A percentile compares a stretch with the other conserved stretches of the same genome.
Evolutionary conservation across 169 alveolate species (phyloP).

Genomic region (Plasmodium adleri): DNA sequence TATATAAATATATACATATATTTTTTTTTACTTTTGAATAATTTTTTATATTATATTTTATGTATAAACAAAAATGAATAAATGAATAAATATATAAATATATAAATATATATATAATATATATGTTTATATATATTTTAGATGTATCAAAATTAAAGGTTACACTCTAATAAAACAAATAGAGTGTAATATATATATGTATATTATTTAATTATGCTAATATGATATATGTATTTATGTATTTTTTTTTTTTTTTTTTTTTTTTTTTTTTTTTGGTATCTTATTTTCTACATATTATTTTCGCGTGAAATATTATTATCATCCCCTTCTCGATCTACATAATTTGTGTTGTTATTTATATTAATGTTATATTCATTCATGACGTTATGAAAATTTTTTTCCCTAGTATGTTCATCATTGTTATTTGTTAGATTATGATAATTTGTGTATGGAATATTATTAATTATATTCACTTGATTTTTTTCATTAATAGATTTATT

Average conservation of each 20-base stretch:
- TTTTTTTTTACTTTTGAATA: no score
- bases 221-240: neutral
- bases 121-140: neutral
- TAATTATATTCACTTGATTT: conserved; percentile 15
- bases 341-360: conserved; percentile 1
- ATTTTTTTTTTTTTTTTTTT: neutral
- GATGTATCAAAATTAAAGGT: neutral
- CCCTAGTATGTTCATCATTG: conserved; percentile 18
- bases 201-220: neutral
- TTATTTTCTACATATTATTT: conserved; percentile 13
- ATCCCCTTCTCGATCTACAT: neutral
- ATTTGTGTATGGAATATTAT: conserved; percentile 13
- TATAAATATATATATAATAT: neutral
- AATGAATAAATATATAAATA: neutral
- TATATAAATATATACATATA: no score
- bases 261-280: conserved; percentile 1
- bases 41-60: no score
- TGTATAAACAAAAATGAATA: no score
- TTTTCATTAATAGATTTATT: conserved; percentile 12
- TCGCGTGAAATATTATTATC: conserved; percentile 11
- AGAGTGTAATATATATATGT: neutral
- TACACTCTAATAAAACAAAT: neutral
- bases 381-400: conserved; percentile 7
- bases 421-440: conserved; percentile 18
- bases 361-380: conserved; percentile 30